phyloP scores from a whole-genome alignment of 129 eudicot species.

The Calendula officinalis region DNA sequence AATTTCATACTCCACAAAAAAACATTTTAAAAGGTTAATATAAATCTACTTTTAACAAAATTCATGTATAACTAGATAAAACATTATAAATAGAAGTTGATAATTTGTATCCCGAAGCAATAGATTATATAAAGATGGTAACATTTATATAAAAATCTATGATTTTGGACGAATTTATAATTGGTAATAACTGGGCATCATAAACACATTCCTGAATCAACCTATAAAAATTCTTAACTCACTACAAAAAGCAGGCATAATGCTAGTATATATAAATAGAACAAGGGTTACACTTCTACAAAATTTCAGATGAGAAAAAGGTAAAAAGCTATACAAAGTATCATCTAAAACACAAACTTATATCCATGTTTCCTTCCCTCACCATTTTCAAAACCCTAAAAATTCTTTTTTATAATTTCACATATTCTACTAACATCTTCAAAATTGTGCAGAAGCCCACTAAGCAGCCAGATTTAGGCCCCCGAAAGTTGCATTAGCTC shows the following conservation, averaged over 20 bases:
- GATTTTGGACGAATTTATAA: too few relatives aligned
- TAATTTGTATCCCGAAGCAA: too few relatives aligned
- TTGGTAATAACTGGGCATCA: too few relatives aligned
- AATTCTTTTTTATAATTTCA: not conserved
- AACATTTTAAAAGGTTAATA: too few relatives aligned
- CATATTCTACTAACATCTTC: slow-evolving; percentile 9
- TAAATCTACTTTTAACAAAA: too few relatives aligned
- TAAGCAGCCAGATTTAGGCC: slow-evolving; percentile 14
- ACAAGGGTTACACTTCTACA: not conserved
- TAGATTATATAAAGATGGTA: too few relatives aligned
- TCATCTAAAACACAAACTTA: not conserved
- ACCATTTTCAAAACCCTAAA: slow-evolving; percentile 14
- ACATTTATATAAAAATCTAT: too few relatives aligned
- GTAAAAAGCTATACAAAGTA: slow-evolving; percentile 6
- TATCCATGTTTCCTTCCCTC: slow-evolving; percentile 8
- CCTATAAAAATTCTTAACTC: too few relatives aligned
- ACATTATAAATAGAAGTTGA: too few relatives aligned
- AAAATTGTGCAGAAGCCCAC: slow-evolving; percentile 3
- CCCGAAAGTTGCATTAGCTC: slow-evolving; percentile 83
- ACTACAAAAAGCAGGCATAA: not conserved
- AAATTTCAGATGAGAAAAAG: slow-evolving; percentile 10
- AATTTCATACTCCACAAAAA: too few relatives aligned
- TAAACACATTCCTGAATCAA: too few relatives aligned
- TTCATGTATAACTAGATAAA: too few relatives aligned
- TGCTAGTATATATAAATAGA: not conserved